Percentiles rank a stretch among this genome's conserved stretches.
phyloP scores from a whole-genome alignment of 1,284 basidiomycete genomes.

The Neotropicomus parvogracilis region DNA sequence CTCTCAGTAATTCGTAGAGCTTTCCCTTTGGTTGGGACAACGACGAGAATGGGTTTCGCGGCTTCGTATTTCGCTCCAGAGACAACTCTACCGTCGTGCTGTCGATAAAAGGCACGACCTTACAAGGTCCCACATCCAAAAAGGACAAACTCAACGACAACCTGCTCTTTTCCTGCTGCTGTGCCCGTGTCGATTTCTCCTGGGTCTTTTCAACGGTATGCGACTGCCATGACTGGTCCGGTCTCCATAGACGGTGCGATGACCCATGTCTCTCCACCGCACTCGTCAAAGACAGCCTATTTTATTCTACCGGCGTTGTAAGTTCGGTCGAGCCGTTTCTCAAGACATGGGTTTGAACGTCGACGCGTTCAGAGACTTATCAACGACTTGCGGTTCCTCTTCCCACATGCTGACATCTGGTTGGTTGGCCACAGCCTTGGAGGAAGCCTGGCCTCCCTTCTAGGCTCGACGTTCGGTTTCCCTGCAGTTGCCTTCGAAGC shows the following conservation, averaged over 20 bases:
- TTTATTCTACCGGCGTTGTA: constrained; percentile 82
- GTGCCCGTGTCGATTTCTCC: constrained; percentile 86
- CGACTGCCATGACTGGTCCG: constrained; percentile 71
- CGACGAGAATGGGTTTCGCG: constrained; percentile 78
- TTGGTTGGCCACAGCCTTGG: constrained; percentile 88
- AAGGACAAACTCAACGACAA: constrained; percentile 98
- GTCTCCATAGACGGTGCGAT: constrained; percentile 70
- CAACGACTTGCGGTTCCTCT: constrained; percentile 77
- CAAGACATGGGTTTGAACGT: constrained; percentile 8
- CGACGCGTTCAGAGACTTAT: constrained; percentile 52
- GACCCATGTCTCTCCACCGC: constrained; percentile 81
- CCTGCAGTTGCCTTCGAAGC: constrained; percentile 92
- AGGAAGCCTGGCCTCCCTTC: constrained; percentile 81
- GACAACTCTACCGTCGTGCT: constrained; percentile 85
- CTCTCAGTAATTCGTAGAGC: constrained; percentile 44
- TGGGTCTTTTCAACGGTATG: constrained; percentile 86
- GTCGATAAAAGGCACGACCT: constrained; percentile 92
- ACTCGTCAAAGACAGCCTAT: constrained; percentile 85
- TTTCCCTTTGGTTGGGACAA: constrained; percentile 92
- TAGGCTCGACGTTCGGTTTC: constrained; percentile 91
- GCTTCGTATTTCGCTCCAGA: constrained; percentile 81
- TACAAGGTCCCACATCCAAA: constrained; percentile 78
- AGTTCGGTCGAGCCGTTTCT: constrained; percentile 27
- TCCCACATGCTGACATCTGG: constrained; percentile 88
- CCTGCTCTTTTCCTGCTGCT: constrained; percentile 95